A percentile compares a stretch with the other conserved stretches of the same genome.
Evolutionary conservation across 139 green algal species (phyloP).

Genomic region (Coelastrella sp.): DNA sequence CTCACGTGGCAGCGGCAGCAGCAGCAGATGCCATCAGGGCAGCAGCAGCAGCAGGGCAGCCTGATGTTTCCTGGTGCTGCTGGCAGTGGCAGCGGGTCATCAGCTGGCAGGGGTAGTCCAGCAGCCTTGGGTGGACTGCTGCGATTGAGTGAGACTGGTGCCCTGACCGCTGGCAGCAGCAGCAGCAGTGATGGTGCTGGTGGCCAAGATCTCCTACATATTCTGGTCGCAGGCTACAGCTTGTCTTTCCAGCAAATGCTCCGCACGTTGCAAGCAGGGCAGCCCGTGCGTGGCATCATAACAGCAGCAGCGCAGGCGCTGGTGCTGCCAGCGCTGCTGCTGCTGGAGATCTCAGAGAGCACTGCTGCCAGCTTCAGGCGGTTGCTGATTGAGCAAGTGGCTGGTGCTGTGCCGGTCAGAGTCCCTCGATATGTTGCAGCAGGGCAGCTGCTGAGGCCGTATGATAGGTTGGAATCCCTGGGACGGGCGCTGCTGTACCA

Average conservation of each 20-base stretch:
- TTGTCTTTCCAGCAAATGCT: constrained; percentile 23
- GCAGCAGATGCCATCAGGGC: background rate
- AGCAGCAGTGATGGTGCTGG: background rate
- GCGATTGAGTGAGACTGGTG: background rate
- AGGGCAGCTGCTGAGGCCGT: constrained; percentile 50
- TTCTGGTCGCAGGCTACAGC: constrained; percentile 38
- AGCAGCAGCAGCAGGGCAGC: constrained; percentile 16
- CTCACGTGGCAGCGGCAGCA: constrained; percentile 34
- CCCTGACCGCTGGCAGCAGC: no score
- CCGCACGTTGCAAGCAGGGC: background rate
- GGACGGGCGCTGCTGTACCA: constrained; percentile 62
- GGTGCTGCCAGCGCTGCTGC: constrained; percentile 27
- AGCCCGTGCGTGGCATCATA: background rate
- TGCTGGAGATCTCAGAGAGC: constrained; percentile 56
- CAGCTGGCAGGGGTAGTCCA: background rate
- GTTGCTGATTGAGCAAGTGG: constrained; percentile 40
- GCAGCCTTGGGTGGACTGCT: background rate
- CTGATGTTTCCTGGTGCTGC: background rate
- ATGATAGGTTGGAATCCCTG: constrained; percentile 62
- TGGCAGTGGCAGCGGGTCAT: background rate
- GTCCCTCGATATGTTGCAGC: constrained; percentile 59
- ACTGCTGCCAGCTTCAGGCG: constrained; percentile 44
- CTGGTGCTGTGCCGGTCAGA: constrained; percentile 36
- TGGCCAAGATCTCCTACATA: constrained; percentile 36
- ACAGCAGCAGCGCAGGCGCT: background rate